These are phyloP conservation scores for Psilocybe cubensis DNA, from an alignment of 768 basidiomycete genomes.

Conservation along the genomic window DNA sequence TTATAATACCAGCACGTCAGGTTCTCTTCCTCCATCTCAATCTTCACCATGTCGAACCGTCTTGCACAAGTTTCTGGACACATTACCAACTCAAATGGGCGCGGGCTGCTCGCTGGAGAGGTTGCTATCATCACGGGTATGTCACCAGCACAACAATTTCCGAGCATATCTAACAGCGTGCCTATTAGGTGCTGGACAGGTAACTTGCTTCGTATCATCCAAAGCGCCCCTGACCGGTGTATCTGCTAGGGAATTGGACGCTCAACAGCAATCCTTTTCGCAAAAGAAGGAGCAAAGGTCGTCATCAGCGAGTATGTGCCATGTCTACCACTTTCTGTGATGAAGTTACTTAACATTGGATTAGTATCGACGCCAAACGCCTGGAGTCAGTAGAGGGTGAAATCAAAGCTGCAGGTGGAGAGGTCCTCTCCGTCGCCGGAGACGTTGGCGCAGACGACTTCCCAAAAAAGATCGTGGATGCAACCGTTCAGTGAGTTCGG, in stretches of 20 bases:
- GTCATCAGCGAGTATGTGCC: constrained; percentile 76
- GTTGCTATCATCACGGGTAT: constrained; percentile 87
- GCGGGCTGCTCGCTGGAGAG: constrained; percentile 73
- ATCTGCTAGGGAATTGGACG: constrained; percentile 74
- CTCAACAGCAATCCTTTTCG: constrained; percentile 75
- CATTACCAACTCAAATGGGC: constrained; percentile 52
- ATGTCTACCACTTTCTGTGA: neutral
- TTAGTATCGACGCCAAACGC: constrained; percentile 76
- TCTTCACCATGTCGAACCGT: constrained; percentile 50
- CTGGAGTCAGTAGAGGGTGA: constrained; percentile 69
- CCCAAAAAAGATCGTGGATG: constrained; percentile 76
- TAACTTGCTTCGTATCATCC: constrained; percentile 22
- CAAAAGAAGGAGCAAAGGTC: constrained; percentile 85
- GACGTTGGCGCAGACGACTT: constrained; percentile 87
- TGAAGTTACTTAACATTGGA: neutral
- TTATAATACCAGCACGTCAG: too few species aligned
- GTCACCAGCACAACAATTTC: too few species aligned
- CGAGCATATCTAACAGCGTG: neutral
- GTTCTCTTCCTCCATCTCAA: neutral
- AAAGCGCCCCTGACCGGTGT: neutral
- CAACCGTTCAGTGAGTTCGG: constrained; percentile 69
- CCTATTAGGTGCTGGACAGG: constrained; percentile 73
- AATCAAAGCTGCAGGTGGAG: constrained; percentile 74
- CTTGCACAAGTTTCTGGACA: constrained; percentile 76
- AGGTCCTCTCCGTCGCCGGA: constrained; percentile 74